A percentile compares a stretch with the other conserved stretches of the same genome.
Conservation (phyloP, 805 yeast genomes). For the Cyberlindnera petersonii region DNA sequence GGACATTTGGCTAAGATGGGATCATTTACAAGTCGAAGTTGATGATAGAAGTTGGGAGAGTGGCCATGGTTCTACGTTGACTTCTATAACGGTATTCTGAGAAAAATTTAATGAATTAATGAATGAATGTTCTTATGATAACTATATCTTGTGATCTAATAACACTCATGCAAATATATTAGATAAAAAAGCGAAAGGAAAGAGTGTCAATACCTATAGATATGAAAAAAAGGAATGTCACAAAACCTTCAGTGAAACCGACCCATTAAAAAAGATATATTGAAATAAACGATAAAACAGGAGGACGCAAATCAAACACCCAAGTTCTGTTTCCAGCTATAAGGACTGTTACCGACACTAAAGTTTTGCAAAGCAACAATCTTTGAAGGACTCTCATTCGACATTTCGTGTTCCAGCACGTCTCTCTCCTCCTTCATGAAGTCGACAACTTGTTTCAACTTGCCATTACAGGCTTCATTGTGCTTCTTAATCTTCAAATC, state of each 20-base stretch:
- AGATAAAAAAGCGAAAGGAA: too few relatives aligned
- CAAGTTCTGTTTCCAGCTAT: constrained; percentile 16
- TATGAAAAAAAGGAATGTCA: too few relatives aligned
- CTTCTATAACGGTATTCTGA: constrained; percentile 7
- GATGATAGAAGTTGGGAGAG: constrained; percentile 34
- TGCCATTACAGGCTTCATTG: constrained; percentile 40
- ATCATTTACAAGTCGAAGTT: constrained; percentile 33
- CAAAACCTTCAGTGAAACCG: not conserved
- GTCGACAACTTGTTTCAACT: constrained; percentile 42
- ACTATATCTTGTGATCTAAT: too few relatives aligned
- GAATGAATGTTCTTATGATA: too few relatives aligned
- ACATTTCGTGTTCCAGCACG: constrained; percentile 24
- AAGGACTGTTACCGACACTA: constrained; percentile 23
- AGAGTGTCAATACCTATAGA: too few relatives aligned
- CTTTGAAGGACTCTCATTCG: constrained; percentile 13
- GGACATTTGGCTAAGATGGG: constrained; percentile 40
- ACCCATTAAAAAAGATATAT: not conserved
- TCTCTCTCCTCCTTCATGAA: constrained; percentile 38
- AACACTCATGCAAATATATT: too few relatives aligned
- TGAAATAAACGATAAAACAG: not conserved
- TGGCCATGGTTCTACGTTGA: constrained; percentile 29
- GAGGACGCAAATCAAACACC: constrained; percentile 2
- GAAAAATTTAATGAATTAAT: too few relatives aligned
- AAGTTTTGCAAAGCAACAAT: constrained; percentile 18
- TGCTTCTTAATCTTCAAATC: constrained; percentile 40